Evolutionary conservation across 768 basidiomycete species (phyloP).

Genomic region (Auricularia heimuer): DNA sequence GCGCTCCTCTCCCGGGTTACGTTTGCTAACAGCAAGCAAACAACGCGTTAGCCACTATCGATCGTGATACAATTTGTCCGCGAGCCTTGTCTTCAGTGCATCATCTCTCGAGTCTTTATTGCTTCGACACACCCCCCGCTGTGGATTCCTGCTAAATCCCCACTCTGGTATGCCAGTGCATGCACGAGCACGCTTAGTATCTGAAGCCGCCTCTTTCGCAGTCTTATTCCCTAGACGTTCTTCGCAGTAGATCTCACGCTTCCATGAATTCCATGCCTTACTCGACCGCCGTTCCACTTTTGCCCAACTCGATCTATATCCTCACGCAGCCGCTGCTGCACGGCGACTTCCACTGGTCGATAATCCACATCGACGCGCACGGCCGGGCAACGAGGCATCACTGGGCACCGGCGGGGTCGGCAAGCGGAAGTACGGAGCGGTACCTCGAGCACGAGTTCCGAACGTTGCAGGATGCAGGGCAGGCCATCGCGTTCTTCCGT

Average conservation of each 20-base stretch:
- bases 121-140: no score
- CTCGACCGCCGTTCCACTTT: background rate
- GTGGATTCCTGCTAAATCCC: no score
- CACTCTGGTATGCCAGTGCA: no score
- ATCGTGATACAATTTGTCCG: background rate
- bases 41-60: background rate
- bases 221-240: background rate
- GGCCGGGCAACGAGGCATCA: background rate
- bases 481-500: background rate
- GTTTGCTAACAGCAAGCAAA: background rate
- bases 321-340: background rate
- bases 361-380: background rate
- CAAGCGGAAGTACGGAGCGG: background rate
- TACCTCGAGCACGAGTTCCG: background rate
- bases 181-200: no score
- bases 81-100: background rate
- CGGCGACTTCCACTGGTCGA: background rate
- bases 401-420: background rate
- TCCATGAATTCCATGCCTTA: background rate
- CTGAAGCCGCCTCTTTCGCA: background rate
- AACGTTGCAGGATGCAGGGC: background rate
- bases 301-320: background rate
- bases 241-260: background rate
- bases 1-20: background rate
- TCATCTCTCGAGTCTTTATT: background rate